A percentile compares a stretch with the other conserved stretches of the same genome.
Evolutionary conservation across 495 filamentous ascomycete genomes (phyloP).

Genomic region (Corynascus novoguineensis): DNA sequence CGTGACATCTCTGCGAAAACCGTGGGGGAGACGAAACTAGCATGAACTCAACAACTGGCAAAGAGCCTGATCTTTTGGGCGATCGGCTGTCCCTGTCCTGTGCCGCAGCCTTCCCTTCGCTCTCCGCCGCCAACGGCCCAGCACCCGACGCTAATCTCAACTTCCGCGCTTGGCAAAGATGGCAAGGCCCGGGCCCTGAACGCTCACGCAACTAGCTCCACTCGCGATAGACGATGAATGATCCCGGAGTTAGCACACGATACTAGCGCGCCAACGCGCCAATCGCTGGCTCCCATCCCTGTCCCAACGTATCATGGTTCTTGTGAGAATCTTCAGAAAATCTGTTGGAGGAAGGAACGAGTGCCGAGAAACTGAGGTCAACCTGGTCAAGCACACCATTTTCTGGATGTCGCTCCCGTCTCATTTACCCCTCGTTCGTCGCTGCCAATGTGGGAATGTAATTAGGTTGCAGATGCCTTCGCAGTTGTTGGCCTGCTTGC

Average conservation of each 20-base stretch:
- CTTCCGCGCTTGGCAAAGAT: not conserved
- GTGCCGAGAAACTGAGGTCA: no score
- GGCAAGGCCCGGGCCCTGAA: not conserved
- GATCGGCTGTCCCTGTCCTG: not conserved
- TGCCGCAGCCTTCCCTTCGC: not conserved
- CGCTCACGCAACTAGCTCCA: not conserved
- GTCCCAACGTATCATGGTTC: not conserved
- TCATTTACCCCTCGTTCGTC: not conserved
- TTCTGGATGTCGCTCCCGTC: not conserved
- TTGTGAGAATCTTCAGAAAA: no score
- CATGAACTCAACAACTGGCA: not conserved
- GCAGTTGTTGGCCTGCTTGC: no score
- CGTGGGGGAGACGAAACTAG: not conserved
- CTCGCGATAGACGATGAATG: no score
- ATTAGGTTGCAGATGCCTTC: not conserved
- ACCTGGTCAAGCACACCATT: no score
- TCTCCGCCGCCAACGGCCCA: not conserved
- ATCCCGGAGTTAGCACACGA: no score
- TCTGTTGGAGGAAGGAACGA: not conserved
- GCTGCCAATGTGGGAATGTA: not conserved
- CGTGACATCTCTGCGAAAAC: no score
- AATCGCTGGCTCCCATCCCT: not conserved
- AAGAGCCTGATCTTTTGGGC: not conserved
- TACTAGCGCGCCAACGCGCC: not conserved
- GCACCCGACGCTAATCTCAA: conserved; percentile 1